Conservation (phyloP, 23 red algal genomes). For the Agarophyton chilense region DNA sequence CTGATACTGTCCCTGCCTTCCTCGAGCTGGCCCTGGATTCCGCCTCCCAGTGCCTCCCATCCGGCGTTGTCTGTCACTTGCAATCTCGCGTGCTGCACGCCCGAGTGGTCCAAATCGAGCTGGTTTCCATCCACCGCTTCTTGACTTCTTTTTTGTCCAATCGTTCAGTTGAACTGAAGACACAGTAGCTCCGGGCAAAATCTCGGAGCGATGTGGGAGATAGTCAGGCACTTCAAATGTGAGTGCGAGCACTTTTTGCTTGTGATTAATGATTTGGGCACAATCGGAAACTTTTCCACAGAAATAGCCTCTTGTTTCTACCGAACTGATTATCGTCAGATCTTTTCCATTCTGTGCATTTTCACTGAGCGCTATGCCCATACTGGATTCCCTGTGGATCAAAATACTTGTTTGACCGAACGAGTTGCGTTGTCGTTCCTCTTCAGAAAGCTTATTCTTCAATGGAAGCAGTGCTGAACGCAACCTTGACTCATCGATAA, state of each 20-base stretch:
- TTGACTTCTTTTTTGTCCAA: conserved; percentile 7
- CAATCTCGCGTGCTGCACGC: conserved; percentile 50
- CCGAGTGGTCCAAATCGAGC: conserved; percentile 59
- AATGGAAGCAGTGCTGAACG: conserved; percentile 38
- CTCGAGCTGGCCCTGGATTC: not conserved
- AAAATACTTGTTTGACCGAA: conserved; percentile 50
- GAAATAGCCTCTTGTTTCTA: conserved; percentile 36
- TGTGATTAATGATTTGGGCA: not conserved
- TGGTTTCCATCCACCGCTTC: conserved; percentile 44
- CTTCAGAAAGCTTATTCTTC: conserved; percentile 43
- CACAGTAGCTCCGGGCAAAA: conserved; percentile 23
- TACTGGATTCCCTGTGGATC: not conserved
- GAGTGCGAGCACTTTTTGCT: conserved; percentile 10
- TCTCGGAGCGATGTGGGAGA: conserved; percentile 13
- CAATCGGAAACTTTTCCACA: conserved; percentile 55
- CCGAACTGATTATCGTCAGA: conserved; percentile 10
- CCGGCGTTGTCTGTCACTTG: conserved; percentile 38
- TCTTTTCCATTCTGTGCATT: not conserved
- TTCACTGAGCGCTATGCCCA: conserved; percentile 10
- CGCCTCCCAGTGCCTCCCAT: not conserved
- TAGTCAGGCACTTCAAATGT: conserved; percentile 56
- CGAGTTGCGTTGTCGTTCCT: conserved; percentile 53
- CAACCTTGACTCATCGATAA: conserved; percentile 87
- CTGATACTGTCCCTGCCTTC: not conserved
- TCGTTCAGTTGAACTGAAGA: not conserved